Percentiles rank a stretch among this genome's conserved stretches.
Conservation (phyloP, 257 asterid genomes). For the Handroanthus guayacan region DNA sequence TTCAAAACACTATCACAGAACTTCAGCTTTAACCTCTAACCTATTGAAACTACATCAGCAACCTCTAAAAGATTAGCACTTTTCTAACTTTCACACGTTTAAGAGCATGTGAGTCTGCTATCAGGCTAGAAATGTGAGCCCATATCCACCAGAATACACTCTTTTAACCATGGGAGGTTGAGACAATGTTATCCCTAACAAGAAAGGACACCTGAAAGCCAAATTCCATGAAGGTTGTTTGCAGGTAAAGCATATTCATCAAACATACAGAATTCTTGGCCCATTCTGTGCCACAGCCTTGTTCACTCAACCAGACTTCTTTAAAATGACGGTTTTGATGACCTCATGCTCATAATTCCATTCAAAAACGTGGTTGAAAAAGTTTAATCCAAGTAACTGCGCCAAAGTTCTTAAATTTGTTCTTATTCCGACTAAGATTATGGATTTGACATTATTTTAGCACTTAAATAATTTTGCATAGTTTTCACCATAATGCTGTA, state of each 20-base stretch:
- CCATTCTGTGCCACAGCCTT: not conserved
- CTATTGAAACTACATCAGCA: not conserved
- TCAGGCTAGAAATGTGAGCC: not conserved
- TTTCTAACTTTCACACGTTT: not conserved
- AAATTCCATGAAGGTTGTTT: not conserved
- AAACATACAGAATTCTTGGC: not conserved
- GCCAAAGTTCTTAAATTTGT: not conserved
- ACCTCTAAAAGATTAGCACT: not conserved
- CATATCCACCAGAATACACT: not conserved
- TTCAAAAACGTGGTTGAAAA: not conserved
- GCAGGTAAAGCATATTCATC: slow-evolving; percentile 4
- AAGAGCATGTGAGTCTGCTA: not conserved
- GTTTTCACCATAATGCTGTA: not conserved
- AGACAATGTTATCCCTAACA: not conserved
- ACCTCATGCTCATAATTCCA: not conserved
- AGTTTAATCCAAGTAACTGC: not conserved
- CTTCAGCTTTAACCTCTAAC: not conserved
- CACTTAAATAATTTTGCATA: not conserved
- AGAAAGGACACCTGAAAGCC: not conserved
- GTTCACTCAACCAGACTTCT: not conserved
- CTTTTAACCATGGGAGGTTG: not conserved
- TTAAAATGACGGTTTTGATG: not conserved
- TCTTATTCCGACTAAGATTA: not conserved
- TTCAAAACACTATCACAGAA: not conserved
- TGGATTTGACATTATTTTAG: not conserved